Evolutionary conservation across 768 basidiomycete genomes (phyloP).

Genomic region (Rubroboletus pulcherrimus): DNA sequence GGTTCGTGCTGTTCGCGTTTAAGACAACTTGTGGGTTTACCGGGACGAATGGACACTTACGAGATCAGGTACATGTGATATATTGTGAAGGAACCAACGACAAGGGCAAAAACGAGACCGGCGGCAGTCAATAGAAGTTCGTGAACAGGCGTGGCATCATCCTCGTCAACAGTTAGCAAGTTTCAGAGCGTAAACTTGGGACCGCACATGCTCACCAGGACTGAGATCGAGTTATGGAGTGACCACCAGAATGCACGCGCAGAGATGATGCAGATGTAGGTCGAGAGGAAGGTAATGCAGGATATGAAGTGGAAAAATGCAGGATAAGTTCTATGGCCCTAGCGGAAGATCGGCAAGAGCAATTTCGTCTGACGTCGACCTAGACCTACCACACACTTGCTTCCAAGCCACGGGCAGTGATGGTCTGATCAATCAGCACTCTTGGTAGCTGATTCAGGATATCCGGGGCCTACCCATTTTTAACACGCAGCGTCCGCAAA

Average conservation of each 20-base stretch:
- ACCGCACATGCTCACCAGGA: conserved; percentile 43
- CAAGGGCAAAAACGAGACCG: conserved; percentile 56
- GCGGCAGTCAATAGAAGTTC: conserved; percentile 60
- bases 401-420: conserved; percentile 82
- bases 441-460: neutral
- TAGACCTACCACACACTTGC: conserved; percentile 65
- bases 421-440: conserved; percentile 52
- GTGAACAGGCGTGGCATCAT: conserved; percentile 65
- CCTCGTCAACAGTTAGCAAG: conserved; percentile 35
- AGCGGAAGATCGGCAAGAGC: neutral
- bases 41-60: conserved; percentile 39
- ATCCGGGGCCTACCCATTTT: conserved; percentile 66
- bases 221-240: conserved; percentile 55
- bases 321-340: conserved; percentile 84
- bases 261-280: conserved; percentile 56
- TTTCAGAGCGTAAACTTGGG: neutral
- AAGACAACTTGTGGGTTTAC: neutral
- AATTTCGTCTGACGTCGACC: neutral
- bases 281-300: conserved; percentile 57
- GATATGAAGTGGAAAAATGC: conserved; percentile 78
- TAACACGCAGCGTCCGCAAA: conserved; percentile 74
- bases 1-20: conserved; percentile 57
- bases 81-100: conserved; percentile 69
- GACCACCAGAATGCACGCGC: conserved; percentile 57
- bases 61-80: conserved; percentile 77